Evolutionary conservation across 768 basidiomycete species (phyloP), one percentile per base, ranked within the genome.

Genomic region (Boletus sp.): DNA sequence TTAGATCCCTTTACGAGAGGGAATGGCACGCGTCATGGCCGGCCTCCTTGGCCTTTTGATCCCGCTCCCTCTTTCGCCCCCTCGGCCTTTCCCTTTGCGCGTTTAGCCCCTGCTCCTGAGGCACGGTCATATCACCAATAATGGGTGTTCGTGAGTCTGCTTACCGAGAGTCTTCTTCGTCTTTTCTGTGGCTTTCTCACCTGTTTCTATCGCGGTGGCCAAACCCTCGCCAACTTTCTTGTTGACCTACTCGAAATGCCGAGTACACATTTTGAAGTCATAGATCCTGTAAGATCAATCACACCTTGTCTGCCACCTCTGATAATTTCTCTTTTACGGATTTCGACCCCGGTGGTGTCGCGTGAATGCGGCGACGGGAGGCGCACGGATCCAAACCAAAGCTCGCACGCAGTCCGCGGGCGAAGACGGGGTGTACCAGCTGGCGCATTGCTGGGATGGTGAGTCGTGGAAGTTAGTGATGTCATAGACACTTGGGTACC

Each of bases 191-290:
- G 65, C 76, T 54, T 70, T 59, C 59, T 79, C 74, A 15, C 73
- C 77, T 21, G 65, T 72, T 56, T 76, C 78, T 49, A 78, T 73
- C 6, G 70, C 75, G 2, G 67, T 66, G 5, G 76, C 77, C n/a
- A 78, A 60, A 17, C 70, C 68, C 46, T 66, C 32, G 4, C 76
- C 77, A 21, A 74, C 70, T 25, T 65, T 67, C 58, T 70, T 76
- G 67, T 76, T 79, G 17, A 77, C 69, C 74, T 77, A 51, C 32
- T 35, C 32, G 35, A 42, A 10, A 11, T 43, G 1, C 9, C n/a
- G 29, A 55, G 19, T 29, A 35, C 15, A 44, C 21, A 27, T 34
- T 44, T 8, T 7, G 14, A 37, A 19, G 19, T 29, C 34, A 17
- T 25, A 7, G 13, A 15, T 11, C 5, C 9, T 11, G 10, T 42